These are phyloP conservation scores for Aspergillus cavernicola DNA, from an alignment of 495 filamentous ascomycete genomes.

Conservation along the genomic window DNA sequence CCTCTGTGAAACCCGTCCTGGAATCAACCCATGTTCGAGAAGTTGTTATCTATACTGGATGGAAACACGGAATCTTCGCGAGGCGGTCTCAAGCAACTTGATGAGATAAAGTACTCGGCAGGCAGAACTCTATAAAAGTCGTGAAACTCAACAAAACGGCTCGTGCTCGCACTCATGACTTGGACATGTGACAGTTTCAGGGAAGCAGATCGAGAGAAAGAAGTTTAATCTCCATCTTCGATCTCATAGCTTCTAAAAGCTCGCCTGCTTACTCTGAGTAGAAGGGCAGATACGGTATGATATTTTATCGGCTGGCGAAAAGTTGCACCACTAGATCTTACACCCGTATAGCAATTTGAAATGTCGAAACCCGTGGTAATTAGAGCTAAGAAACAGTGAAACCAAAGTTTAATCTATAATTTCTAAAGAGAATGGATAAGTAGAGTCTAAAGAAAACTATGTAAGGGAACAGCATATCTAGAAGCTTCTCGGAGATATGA, in stretches of 20 bases:
- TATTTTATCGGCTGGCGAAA: no score
- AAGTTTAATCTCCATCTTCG: background rate
- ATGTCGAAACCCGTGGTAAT: no score
- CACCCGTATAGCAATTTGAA: no score
- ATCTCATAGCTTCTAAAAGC: background rate
- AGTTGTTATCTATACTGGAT: background rate
- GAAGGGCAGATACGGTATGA: background rate
- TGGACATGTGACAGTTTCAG: constrained; percentile 7
- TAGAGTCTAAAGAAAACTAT: no score
- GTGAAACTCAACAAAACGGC: constrained; percentile 7
- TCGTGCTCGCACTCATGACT: constrained; percentile 3
- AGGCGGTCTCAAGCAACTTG: no score
- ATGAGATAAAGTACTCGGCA: background rate
- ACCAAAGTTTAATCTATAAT: no score
- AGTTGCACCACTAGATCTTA: no score
- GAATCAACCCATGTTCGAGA: background rate
- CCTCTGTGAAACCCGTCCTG: background rate
- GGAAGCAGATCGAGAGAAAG: background rate
- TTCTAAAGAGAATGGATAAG: no score
- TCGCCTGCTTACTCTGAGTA: background rate
- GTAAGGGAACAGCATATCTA: background rate
- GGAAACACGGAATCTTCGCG: background rate
- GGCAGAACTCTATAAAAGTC: background rate
- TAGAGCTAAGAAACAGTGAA: no score
- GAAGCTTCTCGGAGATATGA: constrained; percentile 7